Conservation (phyloP, 345 rosid genomes). For the Camelina laxa region DNA sequence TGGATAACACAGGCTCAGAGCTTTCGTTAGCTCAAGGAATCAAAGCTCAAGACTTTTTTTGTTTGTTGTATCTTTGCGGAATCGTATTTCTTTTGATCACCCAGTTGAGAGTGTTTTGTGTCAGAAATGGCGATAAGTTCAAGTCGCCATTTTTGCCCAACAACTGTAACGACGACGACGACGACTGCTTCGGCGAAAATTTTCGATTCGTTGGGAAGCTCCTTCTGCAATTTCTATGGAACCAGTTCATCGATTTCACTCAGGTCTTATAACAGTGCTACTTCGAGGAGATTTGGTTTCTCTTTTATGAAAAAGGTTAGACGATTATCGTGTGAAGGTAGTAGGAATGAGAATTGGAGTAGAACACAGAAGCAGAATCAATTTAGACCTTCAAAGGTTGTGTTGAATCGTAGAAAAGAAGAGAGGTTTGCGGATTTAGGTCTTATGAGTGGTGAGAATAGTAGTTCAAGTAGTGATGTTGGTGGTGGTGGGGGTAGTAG, state of each 20-base stretch:
- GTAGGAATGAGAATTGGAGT: conserved; percentile 52
- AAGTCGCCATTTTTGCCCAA: conserved; percentile 58
- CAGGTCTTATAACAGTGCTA: conserved; percentile 29
- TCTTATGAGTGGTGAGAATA: conserved; percentile 37
- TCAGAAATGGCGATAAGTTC: conserved; percentile 61
- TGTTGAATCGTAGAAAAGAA: conserved; percentile 53
- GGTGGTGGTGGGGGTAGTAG: conserved; percentile 47
- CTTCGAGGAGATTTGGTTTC: conserved; percentile 37
- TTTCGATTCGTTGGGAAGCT: conserved; percentile 36
- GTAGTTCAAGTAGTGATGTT: conserved; percentile 22
- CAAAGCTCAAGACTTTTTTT: conserved; percentile 11
- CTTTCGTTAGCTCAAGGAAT: conserved; percentile 18
- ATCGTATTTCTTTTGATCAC: background rate
- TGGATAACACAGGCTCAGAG: conserved; percentile 41
- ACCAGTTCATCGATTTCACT: conserved; percentile 43
- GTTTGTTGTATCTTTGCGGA: background rate
- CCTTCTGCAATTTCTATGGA: conserved; percentile 53
- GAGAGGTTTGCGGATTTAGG: conserved; percentile 45
- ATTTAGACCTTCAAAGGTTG: conserved; percentile 48
- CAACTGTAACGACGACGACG: conserved; percentile 27
- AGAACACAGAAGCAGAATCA: conserved; percentile 49
- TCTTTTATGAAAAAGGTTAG: conserved; percentile 26
- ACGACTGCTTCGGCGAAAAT: background rate
- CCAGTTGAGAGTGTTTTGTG: background rate
- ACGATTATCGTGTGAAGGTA: conserved; percentile 19